phyloP scores from a whole-genome alignment of 768 basidiomycete genomes.

The Tephrocybe sp. region DNA sequence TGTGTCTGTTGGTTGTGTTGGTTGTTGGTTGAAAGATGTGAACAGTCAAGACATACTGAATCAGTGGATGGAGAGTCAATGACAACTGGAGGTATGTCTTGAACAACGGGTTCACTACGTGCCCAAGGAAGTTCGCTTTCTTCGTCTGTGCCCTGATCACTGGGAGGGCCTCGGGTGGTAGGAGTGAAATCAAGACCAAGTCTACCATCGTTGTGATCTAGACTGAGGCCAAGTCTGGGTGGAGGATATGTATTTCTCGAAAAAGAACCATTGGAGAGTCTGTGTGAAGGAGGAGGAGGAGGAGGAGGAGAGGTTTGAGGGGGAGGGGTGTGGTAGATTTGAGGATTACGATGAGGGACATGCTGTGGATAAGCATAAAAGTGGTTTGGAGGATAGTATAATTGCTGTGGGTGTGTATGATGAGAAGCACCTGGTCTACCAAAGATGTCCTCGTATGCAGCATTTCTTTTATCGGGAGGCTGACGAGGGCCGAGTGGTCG shows the following conservation, averaged over 20 bases:
- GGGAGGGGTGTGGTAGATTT: neutral
- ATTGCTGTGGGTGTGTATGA: slow-evolving; percentile 35
- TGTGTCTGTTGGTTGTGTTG: slow-evolving; percentile 26
- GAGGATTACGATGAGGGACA: slow-evolving; percentile 12
- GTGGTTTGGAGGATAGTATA: slow-evolving; percentile 24
- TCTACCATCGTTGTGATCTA: slow-evolving; percentile 56
- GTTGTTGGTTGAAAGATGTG: neutral
- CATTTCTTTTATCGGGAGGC: slow-evolving; percentile 69
- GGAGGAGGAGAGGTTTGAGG: slow-evolving; percentile 18
- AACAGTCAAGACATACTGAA: slow-evolving; percentile 4
- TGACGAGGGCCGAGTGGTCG: slow-evolving; percentile 54
- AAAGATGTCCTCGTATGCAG: slow-evolving; percentile 87
- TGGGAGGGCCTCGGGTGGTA: slow-evolving; percentile 27
- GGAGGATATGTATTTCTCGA: slow-evolving; percentile 28
- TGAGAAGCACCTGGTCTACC: slow-evolving; percentile 65
- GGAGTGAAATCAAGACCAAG: slow-evolving; percentile 55
- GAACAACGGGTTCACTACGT: slow-evolving; percentile 36
- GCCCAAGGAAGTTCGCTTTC: slow-evolving; percentile 61
- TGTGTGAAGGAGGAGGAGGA: slow-evolving; percentile 32
- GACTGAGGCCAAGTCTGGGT: slow-evolving; percentile 34
- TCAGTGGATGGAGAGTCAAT: slow-evolving; percentile 13
- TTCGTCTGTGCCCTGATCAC: slow-evolving; percentile 44
- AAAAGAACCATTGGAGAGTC: neutral
- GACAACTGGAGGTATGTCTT: neutral
- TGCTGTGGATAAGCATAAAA: slow-evolving; percentile 26